Evolutionary conservation across 2,329 filamentous ascomycete species (phyloP).

Genomic region (Berkeleyomyces basicola): DNA sequence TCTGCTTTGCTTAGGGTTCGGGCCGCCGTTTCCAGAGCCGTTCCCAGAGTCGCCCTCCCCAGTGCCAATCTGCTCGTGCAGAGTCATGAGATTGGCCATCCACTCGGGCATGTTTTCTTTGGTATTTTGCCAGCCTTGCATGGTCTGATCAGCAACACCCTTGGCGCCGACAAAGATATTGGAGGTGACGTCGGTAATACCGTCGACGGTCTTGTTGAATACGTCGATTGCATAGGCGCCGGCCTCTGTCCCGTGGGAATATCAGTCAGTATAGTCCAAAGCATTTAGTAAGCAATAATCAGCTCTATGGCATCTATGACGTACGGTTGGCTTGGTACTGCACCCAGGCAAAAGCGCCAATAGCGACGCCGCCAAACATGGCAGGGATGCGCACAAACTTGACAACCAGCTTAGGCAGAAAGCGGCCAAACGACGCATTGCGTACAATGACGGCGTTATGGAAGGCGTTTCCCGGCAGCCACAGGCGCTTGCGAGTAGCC

Average conservation of each 20-base stretch:
- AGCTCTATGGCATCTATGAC: slow-evolving; percentile 21
- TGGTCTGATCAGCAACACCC: slow-evolving; percentile 63
- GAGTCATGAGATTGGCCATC: slow-evolving; percentile 55
- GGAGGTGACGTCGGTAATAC: slow-evolving; percentile 51
- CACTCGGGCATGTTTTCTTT: slow-evolving; percentile 61
- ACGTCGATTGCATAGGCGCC: slow-evolving; percentile 42
- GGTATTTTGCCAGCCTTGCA: slow-evolving; percentile 65
- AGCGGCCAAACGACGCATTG: slow-evolving; percentile 46
- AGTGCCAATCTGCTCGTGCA: slow-evolving; percentile 42
- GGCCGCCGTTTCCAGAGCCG: slow-evolving; percentile 30
- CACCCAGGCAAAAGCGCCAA: slow-evolving; percentile 78
- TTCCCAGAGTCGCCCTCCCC: slow-evolving; percentile 36
- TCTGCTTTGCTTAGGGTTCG: slow-evolving; percentile 42
- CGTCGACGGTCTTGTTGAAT: slow-evolving; percentile 55
- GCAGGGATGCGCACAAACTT: slow-evolving; percentile 81
- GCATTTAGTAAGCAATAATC: not conserved
- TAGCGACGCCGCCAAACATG: slow-evolving; percentile 74
- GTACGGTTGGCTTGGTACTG: slow-evolving; percentile 87
- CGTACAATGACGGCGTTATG: slow-evolving; percentile 57
- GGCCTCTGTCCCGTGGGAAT: slow-evolving; percentile 24
- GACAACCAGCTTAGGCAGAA: slow-evolving; percentile 72
- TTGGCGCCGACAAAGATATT: slow-evolving; percentile 55
- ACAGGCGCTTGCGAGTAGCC: slow-evolving; percentile 46
- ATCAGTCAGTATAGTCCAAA: not conserved
- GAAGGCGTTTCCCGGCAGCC: slow-evolving; percentile 68